Conservation (phyloP, 352 stramenopile species). For the Globisporangium echinulatum region DNA sequence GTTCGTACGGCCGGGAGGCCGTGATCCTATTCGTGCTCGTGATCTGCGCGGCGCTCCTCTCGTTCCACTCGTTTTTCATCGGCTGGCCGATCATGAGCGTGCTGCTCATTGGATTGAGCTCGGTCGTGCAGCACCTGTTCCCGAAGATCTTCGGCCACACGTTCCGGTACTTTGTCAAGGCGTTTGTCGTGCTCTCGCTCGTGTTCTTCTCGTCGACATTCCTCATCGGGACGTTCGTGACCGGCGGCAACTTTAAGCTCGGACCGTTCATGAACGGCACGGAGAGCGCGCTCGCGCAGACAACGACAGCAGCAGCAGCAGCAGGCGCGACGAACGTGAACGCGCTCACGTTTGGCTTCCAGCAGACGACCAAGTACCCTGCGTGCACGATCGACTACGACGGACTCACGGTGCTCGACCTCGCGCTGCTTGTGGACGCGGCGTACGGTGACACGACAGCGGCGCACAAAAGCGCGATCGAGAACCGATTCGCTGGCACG, state of each 20-base stretch:
- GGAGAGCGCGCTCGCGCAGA: conserved; percentile 16
- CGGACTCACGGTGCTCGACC: conserved; percentile 57
- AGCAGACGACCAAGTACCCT: conserved; percentile 53
- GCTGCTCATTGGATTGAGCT: conserved; percentile 49
- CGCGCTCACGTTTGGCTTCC: conserved; percentile 38
- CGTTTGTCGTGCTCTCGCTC: conserved; percentile 68
- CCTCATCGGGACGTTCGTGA: conserved; percentile 68
- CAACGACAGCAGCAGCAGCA: conserved; percentile 1
- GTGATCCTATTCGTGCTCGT: conserved; percentile 45
- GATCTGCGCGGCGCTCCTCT: conserved; percentile 48
- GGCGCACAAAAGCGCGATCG: conserved; percentile 46
- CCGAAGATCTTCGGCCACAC: conserved; percentile 67
- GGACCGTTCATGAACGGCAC: conserved; percentile 38
- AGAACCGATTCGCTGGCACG: conserved; percentile 75
- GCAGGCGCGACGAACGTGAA: conserved; percentile 27
- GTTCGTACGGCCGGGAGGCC: conserved; percentile 15
- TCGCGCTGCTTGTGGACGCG: conserved; percentile 71
- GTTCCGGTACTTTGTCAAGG: conserved; percentile 68
- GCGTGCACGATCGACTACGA: conserved; percentile 63
- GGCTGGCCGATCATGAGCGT: conserved; percentile 77
- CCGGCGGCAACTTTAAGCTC: conserved; percentile 45
- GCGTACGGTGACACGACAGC: conserved; percentile 60
- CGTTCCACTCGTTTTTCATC: conserved; percentile 50
- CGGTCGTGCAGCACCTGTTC: conserved; percentile 64
- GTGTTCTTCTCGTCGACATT: conserved; percentile 78